These are phyloP conservation scores for Coemansia sp. DNA, from an alignment of 192 early-diverging fungal species.

Conservation along the genomic window DNA sequence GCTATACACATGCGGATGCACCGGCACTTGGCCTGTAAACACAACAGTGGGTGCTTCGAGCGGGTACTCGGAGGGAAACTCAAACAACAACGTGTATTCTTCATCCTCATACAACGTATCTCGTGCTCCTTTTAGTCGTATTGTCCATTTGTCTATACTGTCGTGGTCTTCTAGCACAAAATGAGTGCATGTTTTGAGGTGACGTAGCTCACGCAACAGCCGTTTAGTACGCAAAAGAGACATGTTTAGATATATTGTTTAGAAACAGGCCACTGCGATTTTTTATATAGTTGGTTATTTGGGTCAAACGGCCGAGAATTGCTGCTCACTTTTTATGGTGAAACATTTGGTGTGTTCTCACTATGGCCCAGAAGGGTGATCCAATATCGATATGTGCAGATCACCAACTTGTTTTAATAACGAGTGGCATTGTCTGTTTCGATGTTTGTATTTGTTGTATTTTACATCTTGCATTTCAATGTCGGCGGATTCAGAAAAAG, in stretches of 20 bases:
- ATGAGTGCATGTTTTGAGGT: conserved; percentile 23
- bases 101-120: conserved; percentile 65
- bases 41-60: conserved; percentile 71
- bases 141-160: conserved; percentile 61
- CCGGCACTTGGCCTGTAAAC: conserved; percentile 61
- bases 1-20: conserved; percentile 80
- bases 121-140: conserved; percentile 62
- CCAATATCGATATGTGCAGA: background rate
- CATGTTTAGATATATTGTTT: background rate
- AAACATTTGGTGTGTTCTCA: background rate
- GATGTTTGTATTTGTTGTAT: background rate
- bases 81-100: conserved; percentile 60
- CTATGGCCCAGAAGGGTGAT: too few relatives aligned
- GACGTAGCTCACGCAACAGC: conserved; percentile 42
- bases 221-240: conserved; percentile 35
- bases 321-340: background rate
- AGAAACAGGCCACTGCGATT: too few relatives aligned
- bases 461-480: background rate
- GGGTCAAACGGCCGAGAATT: background rate
- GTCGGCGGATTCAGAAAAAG: background rate
- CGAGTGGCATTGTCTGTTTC: too few relatives aligned
- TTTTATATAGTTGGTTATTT: background rate
- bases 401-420: background rate
- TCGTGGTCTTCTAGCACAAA: conserved; percentile 34
- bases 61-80: conserved; percentile 72